These are phyloP conservation scores for Suhomyces kunorum DNA, from an alignment of 1,139 yeast genomes.

Conservation along the genomic window DNA sequence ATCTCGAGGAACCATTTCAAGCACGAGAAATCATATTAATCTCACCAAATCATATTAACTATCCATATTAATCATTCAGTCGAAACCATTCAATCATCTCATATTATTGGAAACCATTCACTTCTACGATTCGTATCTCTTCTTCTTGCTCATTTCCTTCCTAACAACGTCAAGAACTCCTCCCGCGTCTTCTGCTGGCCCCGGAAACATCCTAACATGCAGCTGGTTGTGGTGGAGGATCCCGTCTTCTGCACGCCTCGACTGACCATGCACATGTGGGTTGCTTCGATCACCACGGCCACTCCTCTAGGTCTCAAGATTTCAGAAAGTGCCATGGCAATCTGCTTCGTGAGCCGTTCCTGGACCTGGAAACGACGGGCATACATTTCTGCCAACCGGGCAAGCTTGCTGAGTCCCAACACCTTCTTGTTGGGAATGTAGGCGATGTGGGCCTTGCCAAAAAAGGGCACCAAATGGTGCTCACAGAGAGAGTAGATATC, in stretches of 20 bases:
- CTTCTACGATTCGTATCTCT: no score
- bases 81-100: no score
- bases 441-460: conserved; percentile 95
- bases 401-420: conserved; percentile 90
- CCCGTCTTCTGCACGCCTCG: conserved; percentile 97
- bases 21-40: no score
- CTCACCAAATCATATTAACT: no score
- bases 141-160: conserved; percentile 40
- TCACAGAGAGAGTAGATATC: conserved; percentile 92
- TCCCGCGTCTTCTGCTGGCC: conserved; percentile 93
- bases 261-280: conserved; percentile 99
- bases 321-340: conserved; percentile 92
- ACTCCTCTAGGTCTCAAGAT: conserved; percentile 93
- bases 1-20: no score
- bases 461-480: conserved; percentile 96
- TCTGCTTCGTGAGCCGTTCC: conserved; percentile 93
- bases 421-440: conserved; percentile 94
- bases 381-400: conserved; percentile 96
- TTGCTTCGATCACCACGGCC: conserved; percentile 96
- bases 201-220: conserved; percentile 96
- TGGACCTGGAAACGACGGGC: conserved; percentile 94
- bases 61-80: no score
- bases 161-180: conserved; percentile 83
- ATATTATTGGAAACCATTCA: no score
- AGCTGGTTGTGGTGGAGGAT: conserved; percentile 88